phyloP scores from a whole-genome alignment of 2,329 filamentous ascomycete species.

The Scedosporium aurantiacum region DNA sequence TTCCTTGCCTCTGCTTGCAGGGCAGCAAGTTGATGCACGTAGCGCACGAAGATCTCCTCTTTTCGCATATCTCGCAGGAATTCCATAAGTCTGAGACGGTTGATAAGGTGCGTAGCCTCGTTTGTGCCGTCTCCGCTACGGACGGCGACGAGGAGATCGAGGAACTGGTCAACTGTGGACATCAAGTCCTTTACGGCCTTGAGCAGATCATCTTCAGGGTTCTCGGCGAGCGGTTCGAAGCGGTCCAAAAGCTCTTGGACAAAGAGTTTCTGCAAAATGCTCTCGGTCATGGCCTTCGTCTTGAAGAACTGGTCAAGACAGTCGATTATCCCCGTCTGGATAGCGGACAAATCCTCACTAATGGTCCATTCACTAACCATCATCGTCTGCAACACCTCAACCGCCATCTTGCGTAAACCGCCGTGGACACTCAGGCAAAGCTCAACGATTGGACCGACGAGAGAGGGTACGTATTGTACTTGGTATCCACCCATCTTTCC shows the following conservation, averaged over 20 bases:
- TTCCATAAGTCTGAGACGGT: slow-evolving; percentile 85
- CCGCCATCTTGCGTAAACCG: slow-evolving; percentile 76
- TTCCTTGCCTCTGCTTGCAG: slow-evolving; percentile 68
- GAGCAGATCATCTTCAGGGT: slow-evolving; percentile 51
- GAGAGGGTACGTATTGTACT: slow-evolving; percentile 89
- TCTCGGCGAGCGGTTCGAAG: slow-evolving; percentile 59
- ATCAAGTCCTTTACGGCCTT: slow-evolving; percentile 68
- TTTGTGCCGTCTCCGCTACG: slow-evolving; percentile 64
- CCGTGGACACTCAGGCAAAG: slow-evolving; percentile 93
- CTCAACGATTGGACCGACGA: slow-evolving; percentile 86
- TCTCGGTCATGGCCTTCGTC: slow-evolving; percentile 75
- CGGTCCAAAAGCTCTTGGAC: slow-evolving; percentile 72
- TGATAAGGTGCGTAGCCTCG: slow-evolving; percentile 74
- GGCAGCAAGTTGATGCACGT: slow-evolving; percentile 81
- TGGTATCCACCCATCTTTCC: slow-evolving; percentile 89
- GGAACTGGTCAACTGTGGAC: slow-evolving; percentile 74
- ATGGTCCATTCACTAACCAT: slow-evolving; percentile 97
- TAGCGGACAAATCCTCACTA: slow-evolving; percentile 79
- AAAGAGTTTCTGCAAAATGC: slow-evolving; percentile 84
- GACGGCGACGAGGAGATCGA: slow-evolving; percentile 83
- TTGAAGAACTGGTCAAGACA: slow-evolving; percentile 87
- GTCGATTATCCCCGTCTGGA: slow-evolving; percentile 95
- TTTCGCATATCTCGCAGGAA: slow-evolving; percentile 95
- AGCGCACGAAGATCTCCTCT: slow-evolving; percentile 91
- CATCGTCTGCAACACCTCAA: slow-evolving; percentile 93